phyloP scores from a whole-genome alignment of 2,329 filamentous ascomycete genomes.

The Colletotrichum lentis region DNA sequence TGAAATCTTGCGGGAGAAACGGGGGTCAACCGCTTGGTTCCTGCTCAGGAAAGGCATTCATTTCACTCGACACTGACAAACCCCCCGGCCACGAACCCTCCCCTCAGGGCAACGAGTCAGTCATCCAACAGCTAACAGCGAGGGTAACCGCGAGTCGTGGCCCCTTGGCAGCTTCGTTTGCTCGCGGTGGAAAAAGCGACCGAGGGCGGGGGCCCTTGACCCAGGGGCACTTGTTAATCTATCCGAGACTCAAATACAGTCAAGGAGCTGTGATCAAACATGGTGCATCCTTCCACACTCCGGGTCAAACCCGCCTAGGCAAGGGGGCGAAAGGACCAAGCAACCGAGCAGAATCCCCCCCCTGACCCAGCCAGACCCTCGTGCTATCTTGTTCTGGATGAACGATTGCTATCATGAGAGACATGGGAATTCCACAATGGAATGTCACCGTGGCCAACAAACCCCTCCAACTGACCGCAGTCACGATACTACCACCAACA shows the following conservation, averaged over 20 bases:
- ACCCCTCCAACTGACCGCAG: no score
- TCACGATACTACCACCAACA: neutral
- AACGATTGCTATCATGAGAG: neutral
- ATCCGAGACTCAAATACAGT: neutral
- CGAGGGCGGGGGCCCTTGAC: neutral
- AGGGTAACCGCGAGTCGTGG: slow-evolving; percentile 15
- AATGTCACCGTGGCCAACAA: neutral
- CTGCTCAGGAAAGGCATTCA: neutral
- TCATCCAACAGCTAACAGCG: neutral
- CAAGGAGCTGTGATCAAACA: slow-evolving; percentile 14
- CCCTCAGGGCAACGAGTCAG: slow-evolving; percentile 11
- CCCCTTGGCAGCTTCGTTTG: neutral
- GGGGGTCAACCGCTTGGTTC: neutral
- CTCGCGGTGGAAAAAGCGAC: neutral
- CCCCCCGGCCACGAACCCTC: neutral
- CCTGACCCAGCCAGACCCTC: neutral
- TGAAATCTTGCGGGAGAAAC: neutral
- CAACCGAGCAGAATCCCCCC: no score
- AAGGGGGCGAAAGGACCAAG: neutral
- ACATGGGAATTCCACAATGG: neutral
- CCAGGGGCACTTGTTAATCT: neutral
- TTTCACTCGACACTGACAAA: neutral
- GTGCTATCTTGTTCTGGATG: neutral
- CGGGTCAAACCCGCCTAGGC: neutral
- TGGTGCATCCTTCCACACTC: slow-evolving; percentile 1